These are phyloP conservation scores for Colletotrichum aenigma DNA, from an alignment of 2,329 filamentous ascomycete species.

Conservation along the genomic window DNA sequence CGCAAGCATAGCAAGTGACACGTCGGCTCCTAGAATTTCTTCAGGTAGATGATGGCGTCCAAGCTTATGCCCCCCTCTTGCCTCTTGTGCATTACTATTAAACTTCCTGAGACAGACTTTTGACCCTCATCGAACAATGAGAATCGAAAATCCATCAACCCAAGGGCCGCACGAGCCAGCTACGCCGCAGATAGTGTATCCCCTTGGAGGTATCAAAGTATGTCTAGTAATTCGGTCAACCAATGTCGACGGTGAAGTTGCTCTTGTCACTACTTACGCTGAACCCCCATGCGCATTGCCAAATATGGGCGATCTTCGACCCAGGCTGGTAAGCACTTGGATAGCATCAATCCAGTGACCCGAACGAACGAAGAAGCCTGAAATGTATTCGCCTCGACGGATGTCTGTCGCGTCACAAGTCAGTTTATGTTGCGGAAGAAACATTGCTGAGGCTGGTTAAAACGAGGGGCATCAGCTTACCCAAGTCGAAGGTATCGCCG, in stretches of 20 bases:
- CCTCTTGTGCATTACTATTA: background rate
- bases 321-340: slow-evolving; percentile 86
- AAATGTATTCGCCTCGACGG: slow-evolving; percentile 82
- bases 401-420: slow-evolving; percentile 62
- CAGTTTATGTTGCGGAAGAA: background rate
- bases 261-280: slow-evolving; percentile 66
- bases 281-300: slow-evolving; percentile 82
- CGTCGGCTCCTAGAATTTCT: background rate
- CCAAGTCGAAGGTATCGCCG: slow-evolving; percentile 77
- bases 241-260: slow-evolving; percentile 10
- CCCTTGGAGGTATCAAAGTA: slow-evolving; percentile 85
- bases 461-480: slow-evolving; percentile 50
- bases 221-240: slow-evolving; percentile 59
- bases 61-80: background rate
- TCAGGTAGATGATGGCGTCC: background rate
- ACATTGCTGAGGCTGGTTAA: background rate
- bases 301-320: slow-evolving; percentile 84
- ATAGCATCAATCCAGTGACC: slow-evolving; percentile 87
- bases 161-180: slow-evolving; percentile 81
- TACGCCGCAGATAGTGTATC: slow-evolving; percentile 87
- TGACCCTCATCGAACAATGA: slow-evolving; percentile 49
- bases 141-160: slow-evolving; percentile 85
- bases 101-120: background rate
- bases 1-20: background rate
- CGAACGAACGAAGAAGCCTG: slow-evolving; percentile 83